phyloP scores from a whole-genome alignment of 805 yeast species.

The Hanseniaspora taiwanica region DNA sequence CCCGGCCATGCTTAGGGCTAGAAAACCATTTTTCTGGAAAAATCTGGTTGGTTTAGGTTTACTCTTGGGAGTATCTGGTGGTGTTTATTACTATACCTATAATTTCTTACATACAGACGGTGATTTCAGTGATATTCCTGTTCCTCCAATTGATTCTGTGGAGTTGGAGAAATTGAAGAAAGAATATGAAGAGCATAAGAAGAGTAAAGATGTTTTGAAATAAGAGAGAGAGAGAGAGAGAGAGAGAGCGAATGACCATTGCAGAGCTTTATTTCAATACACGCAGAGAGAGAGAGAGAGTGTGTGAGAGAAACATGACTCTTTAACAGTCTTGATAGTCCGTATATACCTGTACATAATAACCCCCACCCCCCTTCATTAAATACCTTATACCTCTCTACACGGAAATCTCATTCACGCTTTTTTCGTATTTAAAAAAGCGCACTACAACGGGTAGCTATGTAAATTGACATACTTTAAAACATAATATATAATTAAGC shows the following conservation, averaged over 20 bases:
- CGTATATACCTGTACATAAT: too few species aligned
- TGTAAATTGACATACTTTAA: too few species aligned
- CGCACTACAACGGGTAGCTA: too few species aligned
- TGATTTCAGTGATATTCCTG: slow-evolving; percentile 82
- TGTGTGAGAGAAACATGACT: too few species aligned
- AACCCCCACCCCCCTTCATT: too few species aligned
- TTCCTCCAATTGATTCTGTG: slow-evolving; percentile 78
- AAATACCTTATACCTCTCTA: too few species aligned
- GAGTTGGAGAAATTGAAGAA: slow-evolving; percentile 59
- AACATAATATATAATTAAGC: too few species aligned
- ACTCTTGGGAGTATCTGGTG: slow-evolving; percentile 50
- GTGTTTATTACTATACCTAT: slow-evolving; percentile 56
- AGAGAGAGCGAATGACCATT: background rate
- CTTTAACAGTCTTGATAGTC: too few species aligned
- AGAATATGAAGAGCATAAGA: slow-evolving; percentile 45
- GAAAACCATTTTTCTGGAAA: slow-evolving; percentile 72
- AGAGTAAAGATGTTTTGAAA: slow-evolving; percentile 2
- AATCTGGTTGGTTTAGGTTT: slow-evolving; percentile 52
- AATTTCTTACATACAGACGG: slow-evolving; percentile 50
- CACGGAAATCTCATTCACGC: too few species aligned
- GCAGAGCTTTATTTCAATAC: too few species aligned
- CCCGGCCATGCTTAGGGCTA: slow-evolving; percentile 83
- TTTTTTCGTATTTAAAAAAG: too few species aligned
- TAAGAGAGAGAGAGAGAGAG: background rate
- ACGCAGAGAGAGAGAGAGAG: too few species aligned